Conservation (phyloP, 768 basidiomycete species). For the Mycena epipterygia region DNA sequence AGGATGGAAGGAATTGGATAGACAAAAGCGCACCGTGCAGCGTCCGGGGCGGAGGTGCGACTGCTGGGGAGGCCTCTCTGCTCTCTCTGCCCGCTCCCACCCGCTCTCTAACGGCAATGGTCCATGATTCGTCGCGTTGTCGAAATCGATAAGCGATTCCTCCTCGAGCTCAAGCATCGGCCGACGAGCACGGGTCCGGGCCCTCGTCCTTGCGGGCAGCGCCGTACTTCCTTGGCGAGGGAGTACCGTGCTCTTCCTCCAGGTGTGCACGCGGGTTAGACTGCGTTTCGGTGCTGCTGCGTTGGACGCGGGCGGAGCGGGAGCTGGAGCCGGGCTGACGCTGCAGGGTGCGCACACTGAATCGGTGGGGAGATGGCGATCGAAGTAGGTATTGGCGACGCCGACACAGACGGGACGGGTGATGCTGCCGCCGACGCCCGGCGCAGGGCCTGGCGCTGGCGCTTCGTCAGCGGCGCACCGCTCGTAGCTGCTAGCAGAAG, state of each 20-base stretch:
- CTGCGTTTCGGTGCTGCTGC: not conserved
- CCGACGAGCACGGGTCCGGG: no score
- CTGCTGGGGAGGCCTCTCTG: not conserved
- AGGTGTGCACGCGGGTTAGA: not conserved
- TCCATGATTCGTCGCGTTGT: no score
- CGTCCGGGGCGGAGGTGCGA: constrained; percentile 21
- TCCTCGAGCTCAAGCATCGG: no score
- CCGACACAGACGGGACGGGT: not conserved
- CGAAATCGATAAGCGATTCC: no score
- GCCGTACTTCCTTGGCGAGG: constrained; percentile 34
- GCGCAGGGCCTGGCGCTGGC: constrained; percentile 19
- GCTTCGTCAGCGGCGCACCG: constrained; percentile 12
- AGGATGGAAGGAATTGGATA: no score
- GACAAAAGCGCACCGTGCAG: constrained; percentile 7
- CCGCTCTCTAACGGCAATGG: no score
- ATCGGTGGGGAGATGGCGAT: no score
- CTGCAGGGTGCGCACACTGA: no score
- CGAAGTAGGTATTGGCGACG: no score
- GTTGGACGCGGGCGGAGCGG: not conserved
- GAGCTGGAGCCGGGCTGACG: no score
- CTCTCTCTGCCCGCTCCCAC: no score
- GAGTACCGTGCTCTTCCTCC: constrained; percentile 3
- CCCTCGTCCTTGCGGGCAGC: constrained; percentile 19
- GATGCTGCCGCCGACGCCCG: not conserved
- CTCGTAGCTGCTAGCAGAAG: no score